These are phyloP conservation scores for Acrodontium crateriforme DNA, from an alignment of 2,329 filamentous ascomycete species.

Conservation along the genomic window DNA sequence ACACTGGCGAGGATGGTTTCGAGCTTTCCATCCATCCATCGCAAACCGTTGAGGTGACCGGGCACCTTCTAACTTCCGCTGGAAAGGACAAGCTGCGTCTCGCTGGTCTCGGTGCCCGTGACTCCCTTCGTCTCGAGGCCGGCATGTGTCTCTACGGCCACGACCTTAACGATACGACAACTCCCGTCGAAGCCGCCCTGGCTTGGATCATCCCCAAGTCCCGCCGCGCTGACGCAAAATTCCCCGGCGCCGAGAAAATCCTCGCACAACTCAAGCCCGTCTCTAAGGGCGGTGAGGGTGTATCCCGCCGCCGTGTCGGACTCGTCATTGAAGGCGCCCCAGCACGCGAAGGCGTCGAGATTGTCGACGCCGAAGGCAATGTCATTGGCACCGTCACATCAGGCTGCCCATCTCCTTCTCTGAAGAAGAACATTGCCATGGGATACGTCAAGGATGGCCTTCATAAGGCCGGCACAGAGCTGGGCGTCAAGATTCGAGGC, in stretches of 20 bases:
- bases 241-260: conserved; percentile 71
- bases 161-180: conserved; percentile 70
- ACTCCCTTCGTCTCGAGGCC: conserved; percentile 85
- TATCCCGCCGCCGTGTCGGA: conserved; percentile 62
- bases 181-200: conserved; percentile 51
- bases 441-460: conserved; percentile 70
- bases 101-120: conserved; percentile 78
- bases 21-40: conserved; percentile 73
- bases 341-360: conserved; percentile 73
- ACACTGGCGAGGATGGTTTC: conserved; percentile 97
- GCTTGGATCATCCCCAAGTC: conserved; percentile 77
- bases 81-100: conserved; percentile 54
- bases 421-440: conserved; percentile 92
- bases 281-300: conserved; percentile 57
- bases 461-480: conserved; percentile 73
- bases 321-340: conserved; percentile 74
- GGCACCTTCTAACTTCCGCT: conserved; percentile 51
- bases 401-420: conserved; percentile 73
- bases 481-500: conserved; percentile 65
- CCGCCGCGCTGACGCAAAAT: conserved; percentile 53
- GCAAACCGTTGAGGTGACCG: conserved; percentile 51
- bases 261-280: conserved; percentile 60
- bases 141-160: conserved; percentile 99
- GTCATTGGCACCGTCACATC: conserved; percentile 73
- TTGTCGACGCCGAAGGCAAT: conserved; percentile 51